These are phyloP conservation scores for Trichoderma oligosporum DNA, from an alignment of 2,329 filamentous ascomycete species.

Conservation along the genomic window DNA sequence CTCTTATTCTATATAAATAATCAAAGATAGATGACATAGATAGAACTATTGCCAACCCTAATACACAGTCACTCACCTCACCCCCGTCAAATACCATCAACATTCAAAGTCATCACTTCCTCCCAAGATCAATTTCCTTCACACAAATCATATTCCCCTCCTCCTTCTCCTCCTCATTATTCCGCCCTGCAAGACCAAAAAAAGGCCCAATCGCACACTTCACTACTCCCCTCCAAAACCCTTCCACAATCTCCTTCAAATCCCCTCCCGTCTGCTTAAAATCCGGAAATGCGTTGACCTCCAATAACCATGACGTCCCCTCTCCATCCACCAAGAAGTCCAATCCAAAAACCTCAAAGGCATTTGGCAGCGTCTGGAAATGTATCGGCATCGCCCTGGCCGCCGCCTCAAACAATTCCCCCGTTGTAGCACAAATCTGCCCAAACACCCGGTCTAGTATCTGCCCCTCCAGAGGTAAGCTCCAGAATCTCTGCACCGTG, in stretches of 20 bases:
- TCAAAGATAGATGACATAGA: no score
- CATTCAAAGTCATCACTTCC: conserved; percentile 29
- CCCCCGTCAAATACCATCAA: not conserved
- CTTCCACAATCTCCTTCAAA: conserved; percentile 65
- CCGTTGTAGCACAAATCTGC: conserved; percentile 71
- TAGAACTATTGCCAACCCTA: no score
- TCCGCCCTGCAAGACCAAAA: conserved; percentile 46
- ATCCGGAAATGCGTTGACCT: conserved; percentile 95
- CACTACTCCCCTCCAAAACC: conserved; percentile 73
- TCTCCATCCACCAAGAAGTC: conserved; percentile 76
- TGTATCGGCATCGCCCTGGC: conserved; percentile 80
- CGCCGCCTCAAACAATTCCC: conserved; percentile 80
- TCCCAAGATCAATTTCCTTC: conserved; percentile 51
- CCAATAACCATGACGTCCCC: conserved; percentile 70
- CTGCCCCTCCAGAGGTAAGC: conserved; percentile 46
- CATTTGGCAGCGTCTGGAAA: conserved; percentile 84
- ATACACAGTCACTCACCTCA: no score
- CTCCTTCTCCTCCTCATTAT: conserved; percentile 26
- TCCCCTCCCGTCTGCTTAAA: conserved; percentile 90
- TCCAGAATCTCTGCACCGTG: conserved; percentile 73
- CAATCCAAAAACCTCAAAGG: conserved; percentile 87
- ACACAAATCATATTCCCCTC: conserved; percentile 50
- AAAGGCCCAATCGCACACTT: conserved; percentile 63
- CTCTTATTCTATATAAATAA: no score
- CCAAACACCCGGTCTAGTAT: conserved; percentile 63